These are phyloP conservation scores for Cystobasidium ongulense DNA, from an alignment of 768 basidiomycete species.

Conservation along the genomic window DNA sequence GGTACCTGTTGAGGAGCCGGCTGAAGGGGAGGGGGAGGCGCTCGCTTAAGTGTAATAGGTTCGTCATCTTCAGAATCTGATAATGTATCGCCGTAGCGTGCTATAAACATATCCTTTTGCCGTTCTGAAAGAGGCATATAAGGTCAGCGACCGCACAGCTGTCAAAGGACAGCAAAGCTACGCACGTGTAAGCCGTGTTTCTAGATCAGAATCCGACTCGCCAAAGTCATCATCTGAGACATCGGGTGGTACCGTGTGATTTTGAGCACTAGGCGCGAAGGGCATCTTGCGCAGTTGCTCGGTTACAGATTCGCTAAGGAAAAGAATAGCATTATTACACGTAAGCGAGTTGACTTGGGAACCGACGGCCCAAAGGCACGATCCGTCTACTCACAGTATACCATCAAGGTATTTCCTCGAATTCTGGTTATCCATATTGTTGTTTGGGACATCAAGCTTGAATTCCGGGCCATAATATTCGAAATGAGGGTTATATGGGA, in stretches of 20 bases:
- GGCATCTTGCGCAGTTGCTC: slow-evolving; percentile 56
- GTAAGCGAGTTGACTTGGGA: slow-evolving; percentile 31
- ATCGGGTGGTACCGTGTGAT: slow-evolving; percentile 73
- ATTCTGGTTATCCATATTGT: slow-evolving; percentile 93
- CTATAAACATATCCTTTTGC: slow-evolving; percentile 23
- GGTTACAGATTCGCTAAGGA: slow-evolving; percentile 51
- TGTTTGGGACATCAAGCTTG: slow-evolving; percentile 77
- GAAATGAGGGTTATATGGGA: slow-evolving; percentile 79
- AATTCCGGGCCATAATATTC: slow-evolving; percentile 98
- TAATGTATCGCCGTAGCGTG: slow-evolving; percentile 29
- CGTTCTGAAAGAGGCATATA: slow-evolving; percentile 17
- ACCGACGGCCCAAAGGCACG: slow-evolving; percentile 35
- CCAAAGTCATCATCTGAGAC: slow-evolving; percentile 51
- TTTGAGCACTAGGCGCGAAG: slow-evolving; percentile 72
- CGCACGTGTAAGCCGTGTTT: slow-evolving; percentile 43
- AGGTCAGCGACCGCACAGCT: neutral
- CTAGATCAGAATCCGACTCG: slow-evolving; percentile 46
- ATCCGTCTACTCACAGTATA: slow-evolving; percentile 55
- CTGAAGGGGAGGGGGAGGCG: slow-evolving; percentile 11
- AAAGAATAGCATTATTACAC: neutral
- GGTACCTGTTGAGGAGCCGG: slow-evolving; percentile 7
- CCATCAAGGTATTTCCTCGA: slow-evolving; percentile 68
- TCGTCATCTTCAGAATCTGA: slow-evolving; percentile 30
- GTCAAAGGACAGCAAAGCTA: slow-evolving; percentile 39
- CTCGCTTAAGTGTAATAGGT: slow-evolving; percentile 13